phyloP scores from a whole-genome alignment of 2,329 filamentous ascomycete genomes.

The Monosporascus sp. region DNA sequence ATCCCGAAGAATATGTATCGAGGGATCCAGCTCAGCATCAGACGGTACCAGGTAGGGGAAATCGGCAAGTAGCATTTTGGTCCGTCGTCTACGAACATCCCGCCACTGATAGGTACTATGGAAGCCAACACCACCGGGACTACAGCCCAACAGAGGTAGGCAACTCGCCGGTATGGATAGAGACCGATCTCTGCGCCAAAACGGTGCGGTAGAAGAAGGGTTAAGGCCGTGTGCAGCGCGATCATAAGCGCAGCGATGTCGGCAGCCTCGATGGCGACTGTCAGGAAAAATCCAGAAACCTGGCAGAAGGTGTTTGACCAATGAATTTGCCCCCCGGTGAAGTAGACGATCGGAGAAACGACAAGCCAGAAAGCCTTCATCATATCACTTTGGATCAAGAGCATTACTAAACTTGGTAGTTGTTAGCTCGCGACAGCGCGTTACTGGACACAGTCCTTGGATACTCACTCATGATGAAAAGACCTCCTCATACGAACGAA shows the following conservation, averaged over 20 bases:
- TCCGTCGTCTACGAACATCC: constrained; percentile 22
- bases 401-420: constrained; percentile 60
- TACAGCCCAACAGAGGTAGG: constrained; percentile 53
- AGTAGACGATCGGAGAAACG: constrained; percentile 56
- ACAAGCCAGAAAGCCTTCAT: constrained; percentile 67
- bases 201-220: constrained; percentile 57
- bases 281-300: constrained; percentile 62
- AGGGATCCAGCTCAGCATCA: constrained; percentile 68
- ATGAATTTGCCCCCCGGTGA: constrained; percentile 45
- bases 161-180: constrained; percentile 59
- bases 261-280: constrained; percentile 63
- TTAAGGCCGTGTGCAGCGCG: constrained; percentile 66
- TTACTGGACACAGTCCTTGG: not conserved
- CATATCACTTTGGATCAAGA: constrained; percentile 68
- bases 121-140: constrained; percentile 55
- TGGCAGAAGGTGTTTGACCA: constrained; percentile 59
- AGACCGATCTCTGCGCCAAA: constrained; percentile 56
- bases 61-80: constrained; percentile 62
- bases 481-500: constrained; percentile 68
- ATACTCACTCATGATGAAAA: constrained; percentile 65
- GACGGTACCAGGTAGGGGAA: constrained; percentile 62
- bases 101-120: constrained; percentile 25
- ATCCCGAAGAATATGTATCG: constrained; percentile 63
- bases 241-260: constrained; percentile 70
- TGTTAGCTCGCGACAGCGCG: constrained; percentile 13